Percentiles rank a stretch among this genome's conserved stretches.
These are phyloP conservation scores for Rubus idaeus DNA, from an alignment of 306 rosid species.

Conservation along the genomic window DNA sequence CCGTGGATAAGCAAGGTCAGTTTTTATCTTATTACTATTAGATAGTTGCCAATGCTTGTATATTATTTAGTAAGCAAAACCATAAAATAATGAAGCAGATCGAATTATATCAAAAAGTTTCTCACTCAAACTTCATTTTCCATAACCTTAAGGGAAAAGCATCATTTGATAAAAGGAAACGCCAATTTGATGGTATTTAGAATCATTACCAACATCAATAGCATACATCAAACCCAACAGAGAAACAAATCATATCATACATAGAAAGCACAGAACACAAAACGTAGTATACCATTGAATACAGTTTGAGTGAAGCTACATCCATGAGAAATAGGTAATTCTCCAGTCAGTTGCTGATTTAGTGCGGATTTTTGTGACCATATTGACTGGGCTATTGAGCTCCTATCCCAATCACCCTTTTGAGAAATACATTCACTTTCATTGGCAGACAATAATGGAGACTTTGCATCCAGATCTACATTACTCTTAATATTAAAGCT, in stretches of 20 bases:
- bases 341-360: conserved; percentile 55
- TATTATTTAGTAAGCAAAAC: neutral
- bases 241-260: neutral
- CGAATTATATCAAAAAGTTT: neutral
- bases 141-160: neutral
- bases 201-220: neutral
- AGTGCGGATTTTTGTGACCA: conserved; percentile 49
- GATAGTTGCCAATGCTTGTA: neutral
- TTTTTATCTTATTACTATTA: neutral
- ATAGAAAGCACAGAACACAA: neutral
- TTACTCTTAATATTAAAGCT: conserved; percentile 41
- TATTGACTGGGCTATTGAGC: conserved; percentile 46
- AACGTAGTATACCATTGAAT: conserved; percentile 56
- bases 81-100: neutral
- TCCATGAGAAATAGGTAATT: conserved; percentile 54
- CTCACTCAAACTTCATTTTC: neutral
- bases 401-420: conserved; percentile 32
- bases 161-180: neutral
- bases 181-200: neutral
- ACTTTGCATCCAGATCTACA: conserved; percentile 49
- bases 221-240: neutral
- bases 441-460: conserved; percentile 49
- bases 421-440: conserved; percentile 28
- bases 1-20: neutral
- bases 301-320: conserved; percentile 82